Percentiles rank a stretch among this genome's conserved stretches.
Conservation (phyloP, 2,329 filamentous ascomycete genomes). For the Neonectria sp. region DNA sequence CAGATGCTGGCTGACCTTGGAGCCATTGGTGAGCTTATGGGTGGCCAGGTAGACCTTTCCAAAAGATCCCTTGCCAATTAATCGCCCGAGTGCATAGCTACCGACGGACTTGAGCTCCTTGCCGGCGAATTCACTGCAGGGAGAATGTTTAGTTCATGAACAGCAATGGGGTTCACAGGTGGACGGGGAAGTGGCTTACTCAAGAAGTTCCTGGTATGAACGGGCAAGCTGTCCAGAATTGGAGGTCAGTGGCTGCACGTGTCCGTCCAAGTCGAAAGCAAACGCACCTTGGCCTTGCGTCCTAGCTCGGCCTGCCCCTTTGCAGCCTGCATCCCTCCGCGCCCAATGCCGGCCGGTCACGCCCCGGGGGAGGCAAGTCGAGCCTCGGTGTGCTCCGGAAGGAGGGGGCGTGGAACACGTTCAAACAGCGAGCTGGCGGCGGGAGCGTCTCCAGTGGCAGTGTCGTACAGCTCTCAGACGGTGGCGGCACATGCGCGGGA, state of each 20-base stretch:
- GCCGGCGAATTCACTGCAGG: conserved; percentile 91
- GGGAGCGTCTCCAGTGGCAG: conserved; percentile 38
- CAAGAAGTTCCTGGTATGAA: conserved; percentile 96
- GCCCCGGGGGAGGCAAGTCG: conserved; percentile 40
- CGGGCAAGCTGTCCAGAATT: conserved; percentile 80
- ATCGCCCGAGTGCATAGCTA: conserved; percentile 90
- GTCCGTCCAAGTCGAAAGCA: conserved; percentile 2
- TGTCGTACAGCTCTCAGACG: conserved; percentile 39
- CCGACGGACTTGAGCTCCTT: conserved; percentile 93
- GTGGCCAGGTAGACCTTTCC: conserved; percentile 97
- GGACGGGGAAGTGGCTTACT: conserved; percentile 72
- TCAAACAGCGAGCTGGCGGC: conserved; percentile 29
- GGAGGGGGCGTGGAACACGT: conserved; percentile 17
- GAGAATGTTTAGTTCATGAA: conserved; percentile 25
- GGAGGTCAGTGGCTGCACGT: conserved; percentile 16
- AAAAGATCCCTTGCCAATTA: conserved; percentile 98
- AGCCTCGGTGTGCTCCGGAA: conserved; percentile 16
- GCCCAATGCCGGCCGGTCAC: conserved; percentile 44
- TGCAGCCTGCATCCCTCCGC: conserved; percentile 66
- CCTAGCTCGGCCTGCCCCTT: conserved; percentile 72
- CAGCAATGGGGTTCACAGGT: background rate
- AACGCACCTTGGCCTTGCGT: conserved; percentile 73
- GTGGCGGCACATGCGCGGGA: conserved; percentile 43
- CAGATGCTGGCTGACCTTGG: conserved; percentile 76
- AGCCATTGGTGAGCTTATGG: conserved; percentile 98